Evolutionary conservation across 306 rosid species (phyloP), one percentile per base, ranked within the genome.

Genomic region (Sicyos edulis): DNA sequence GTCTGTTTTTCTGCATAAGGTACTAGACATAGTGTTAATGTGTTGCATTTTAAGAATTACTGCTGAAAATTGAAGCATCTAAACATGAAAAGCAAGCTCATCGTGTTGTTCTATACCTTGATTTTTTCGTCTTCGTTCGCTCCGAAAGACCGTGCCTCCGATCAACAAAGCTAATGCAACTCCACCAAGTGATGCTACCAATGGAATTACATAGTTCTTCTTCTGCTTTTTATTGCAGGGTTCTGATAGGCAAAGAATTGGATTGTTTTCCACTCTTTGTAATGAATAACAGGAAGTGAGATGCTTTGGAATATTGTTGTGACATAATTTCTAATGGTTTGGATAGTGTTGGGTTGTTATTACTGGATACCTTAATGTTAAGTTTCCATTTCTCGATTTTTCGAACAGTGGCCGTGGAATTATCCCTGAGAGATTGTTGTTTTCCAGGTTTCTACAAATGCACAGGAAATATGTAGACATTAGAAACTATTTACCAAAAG

Each of bases 381-480:
- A 57, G 73, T 67, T 81, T 64, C 78, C 79, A 17, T 49, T 54
- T 22, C 72, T 54, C 50, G 82, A 71, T 74, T 45, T 83, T 40
- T 80, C 78, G 70, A 78, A 9, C 2, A 86, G 88, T 42, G 70
- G 77, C 10, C 0, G 26, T 5, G 89, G 83, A 63, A 88, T 68
- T 11, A 54, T 40, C 10, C 88, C 83, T 13, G 61, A 76, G 50
- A 85, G 60, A 5, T 81, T 77, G 76, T 81, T 86, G 13, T 63
- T 76, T 51, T 57, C 77, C 69, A 89, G 80, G 61, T 86, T 85
- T 82, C 87, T 89, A 82, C n/a, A 12, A 71, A 81, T 65, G 40
- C 11, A 79, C 37, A 47, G 24, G 55, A 22, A 42, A 45, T 19
- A 44, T 44, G 20, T 4, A 20, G 51, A 47, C 32, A 53, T 21